phyloP scores from a whole-genome alignment of 1,284 basidiomycete species.

The Cryptococcus sp. region DNA sequence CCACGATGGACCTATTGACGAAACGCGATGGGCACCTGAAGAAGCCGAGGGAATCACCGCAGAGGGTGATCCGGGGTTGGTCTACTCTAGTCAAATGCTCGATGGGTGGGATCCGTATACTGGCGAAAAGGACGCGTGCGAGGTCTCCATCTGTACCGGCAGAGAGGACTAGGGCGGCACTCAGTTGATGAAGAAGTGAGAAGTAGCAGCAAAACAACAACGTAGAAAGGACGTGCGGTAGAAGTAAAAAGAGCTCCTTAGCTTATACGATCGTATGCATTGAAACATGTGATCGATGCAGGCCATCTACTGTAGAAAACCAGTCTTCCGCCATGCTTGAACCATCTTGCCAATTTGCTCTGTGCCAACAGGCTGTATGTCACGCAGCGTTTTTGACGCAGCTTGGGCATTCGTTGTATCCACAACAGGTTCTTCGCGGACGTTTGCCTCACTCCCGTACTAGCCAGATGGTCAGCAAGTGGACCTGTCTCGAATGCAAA shows the following conservation, averaged over 20 bases:
- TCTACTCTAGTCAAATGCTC: constrained; percentile 39
- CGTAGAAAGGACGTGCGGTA: too few relatives aligned
- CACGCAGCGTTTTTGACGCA: constrained; percentile 18
- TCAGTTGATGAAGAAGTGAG: background rate
- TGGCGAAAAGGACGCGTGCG: constrained; percentile 44
- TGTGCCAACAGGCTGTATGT: constrained; percentile 12
- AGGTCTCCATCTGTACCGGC: constrained; percentile 38
- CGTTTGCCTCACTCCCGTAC: constrained; percentile 14
- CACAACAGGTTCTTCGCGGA: constrained; percentile 7
- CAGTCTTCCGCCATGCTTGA: constrained; percentile 23
- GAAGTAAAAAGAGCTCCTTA: background rate
- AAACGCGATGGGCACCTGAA: constrained; percentile 39
- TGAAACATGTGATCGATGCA: background rate
- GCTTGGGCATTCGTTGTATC: constrained; percentile 20
- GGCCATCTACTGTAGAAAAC: constrained; percentile 17
- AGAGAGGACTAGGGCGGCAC: constrained; percentile 18
- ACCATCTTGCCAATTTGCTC: constrained; percentile 28
- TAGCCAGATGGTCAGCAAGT: background rate
- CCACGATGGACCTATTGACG: constrained; percentile 36
- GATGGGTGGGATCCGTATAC: constrained; percentile 47
- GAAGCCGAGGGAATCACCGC: constrained; percentile 39
- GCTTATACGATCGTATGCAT: background rate
- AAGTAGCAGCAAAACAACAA: background rate
- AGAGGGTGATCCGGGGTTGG: constrained; percentile 35
- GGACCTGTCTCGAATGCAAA: background rate